A percentile compares a stretch with the other conserved stretches of the same genome.
Conservation (phyloP, 2,329 filamentous ascomycete genomes). For the Emergomyces pasteurianus region DNA sequence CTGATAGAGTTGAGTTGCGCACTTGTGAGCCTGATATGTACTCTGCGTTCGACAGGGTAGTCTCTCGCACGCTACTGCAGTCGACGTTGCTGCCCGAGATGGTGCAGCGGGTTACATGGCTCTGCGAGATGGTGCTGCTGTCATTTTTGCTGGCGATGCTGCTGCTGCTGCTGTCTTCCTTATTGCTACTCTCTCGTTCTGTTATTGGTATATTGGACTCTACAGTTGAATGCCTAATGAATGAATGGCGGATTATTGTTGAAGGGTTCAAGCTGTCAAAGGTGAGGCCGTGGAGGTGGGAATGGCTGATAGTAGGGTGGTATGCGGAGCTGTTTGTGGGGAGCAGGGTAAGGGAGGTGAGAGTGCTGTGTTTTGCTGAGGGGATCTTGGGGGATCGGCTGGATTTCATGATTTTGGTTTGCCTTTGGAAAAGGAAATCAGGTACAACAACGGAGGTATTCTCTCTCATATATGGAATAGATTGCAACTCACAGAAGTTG, state of each 20-base stretch:
- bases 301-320: neutral
- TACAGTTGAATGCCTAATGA: neutral
- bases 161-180: neutral
- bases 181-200: neutral
- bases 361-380: neutral
- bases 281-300: neutral
- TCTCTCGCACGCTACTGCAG: neutral
- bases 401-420: neutral
- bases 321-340: neutral
- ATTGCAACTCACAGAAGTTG: too few species aligned
- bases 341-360: neutral
- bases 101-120: neutral
- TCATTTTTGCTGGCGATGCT: neutral
- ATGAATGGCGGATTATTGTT: neutral
- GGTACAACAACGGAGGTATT: neutral
- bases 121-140: neutral
- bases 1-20: neutral
- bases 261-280: neutral
- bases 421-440: neutral
- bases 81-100: neutral
- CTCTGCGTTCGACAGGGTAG: neutral
- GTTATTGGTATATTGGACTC: neutral
- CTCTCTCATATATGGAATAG: neutral
- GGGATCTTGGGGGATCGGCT: neutral
- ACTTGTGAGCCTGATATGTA: neutral